Base-by-base conservation (phyloP, 306 rosid genomes). In the Carpinus viminea region DNA sequence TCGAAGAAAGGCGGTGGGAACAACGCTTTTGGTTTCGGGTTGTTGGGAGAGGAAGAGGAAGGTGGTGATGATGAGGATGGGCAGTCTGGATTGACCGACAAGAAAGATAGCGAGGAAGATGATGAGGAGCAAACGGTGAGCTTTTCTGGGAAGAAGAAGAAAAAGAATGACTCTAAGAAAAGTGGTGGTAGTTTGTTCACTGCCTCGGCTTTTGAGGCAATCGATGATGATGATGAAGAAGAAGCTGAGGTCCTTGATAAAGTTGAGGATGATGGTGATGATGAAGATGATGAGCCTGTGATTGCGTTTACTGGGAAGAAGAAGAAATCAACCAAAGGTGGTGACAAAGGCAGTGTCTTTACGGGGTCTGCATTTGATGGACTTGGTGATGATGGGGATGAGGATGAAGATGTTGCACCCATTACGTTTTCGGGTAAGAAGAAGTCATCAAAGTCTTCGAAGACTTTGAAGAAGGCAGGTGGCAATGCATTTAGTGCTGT, bases 351-450 rank as follows among this genome's bases (percentile, higher is more conserved):
- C 1, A 84, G 83, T 78, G 55, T 59, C 57, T 81, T 87, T 76
- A 70, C 85, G 5, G 87, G 87, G 7, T 77, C 84, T 50, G 77
- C 83, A 78, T 82, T 90, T 66, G 87, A 51, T 72, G 93, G 74
- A 56, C 82, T 84, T 36, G 89, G 77, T 76, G 83, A 87, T 38
- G 93, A 11, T 31, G 79, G 52, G 26, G 75, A 79, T 86, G 97
- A 76, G 55, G 94, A 89, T 26, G 94, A 88, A 1, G 96, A 87
- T 61, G 72, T 82, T 74, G 78, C 86, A 31, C 77, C 85, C 0
- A 88, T 92, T 77, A 85, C 84, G 17, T 93, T 93, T 84, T 83
- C 92, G 0, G 99, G 98, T 38, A 92, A 92, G 93, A 95, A 95
- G 74, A 94, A 92, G 86, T 92, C 97, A 28, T 84, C 96, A 1